Base-by-base conservation (phyloP, 345 rosid genomes). In the Moringa oleifera region DNA sequence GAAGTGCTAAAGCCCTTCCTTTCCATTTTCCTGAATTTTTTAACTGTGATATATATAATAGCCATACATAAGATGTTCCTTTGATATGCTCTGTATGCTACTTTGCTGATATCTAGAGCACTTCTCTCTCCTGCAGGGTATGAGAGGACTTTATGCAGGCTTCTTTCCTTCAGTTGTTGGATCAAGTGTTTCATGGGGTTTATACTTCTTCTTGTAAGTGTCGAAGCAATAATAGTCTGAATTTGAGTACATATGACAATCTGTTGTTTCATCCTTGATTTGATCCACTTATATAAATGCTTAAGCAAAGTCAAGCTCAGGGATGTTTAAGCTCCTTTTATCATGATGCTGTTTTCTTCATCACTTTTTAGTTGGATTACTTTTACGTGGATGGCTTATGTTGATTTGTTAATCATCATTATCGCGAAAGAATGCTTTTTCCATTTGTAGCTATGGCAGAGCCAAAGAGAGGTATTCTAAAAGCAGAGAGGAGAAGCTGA, bases 151-250 rank as follows among this genome's bases (percentile, higher is more conserved):
- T 61, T 93, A 88, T 70, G 91, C 97, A 47, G 98, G 94, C 36
- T 93, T 86, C 69, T 66, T 52, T 71, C 98, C 98, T 66, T 86
- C 98, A 0, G 96, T 90, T 62, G 78, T 90, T 45, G 97, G 95
- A 45, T 90, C 98, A 19, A 79, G 89, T 63, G 72, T 86, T 67
- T 90, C 95, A 18, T 90, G 96, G 98, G 85, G 92, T 25, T 76
- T 93, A 52, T 86, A 93, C 75, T 93, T 93, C 79, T 88, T 93
- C 78, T 93, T 93, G 95, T 93, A 63, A 83, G 97, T 72, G 25
- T 25, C 58, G 36, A 17, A 21, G 1, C 12, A 41, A 41, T 9
- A 41, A 41, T 41, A 1, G 16, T 41, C 12, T 15, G 17, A 41
- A 41, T 41, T 41, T 41, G 17, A 15, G 6, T 41, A 41, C 12